Conservation (phyloP, 2,329 filamentous ascomycete species). For the Xylariaceae sp. region DNA sequence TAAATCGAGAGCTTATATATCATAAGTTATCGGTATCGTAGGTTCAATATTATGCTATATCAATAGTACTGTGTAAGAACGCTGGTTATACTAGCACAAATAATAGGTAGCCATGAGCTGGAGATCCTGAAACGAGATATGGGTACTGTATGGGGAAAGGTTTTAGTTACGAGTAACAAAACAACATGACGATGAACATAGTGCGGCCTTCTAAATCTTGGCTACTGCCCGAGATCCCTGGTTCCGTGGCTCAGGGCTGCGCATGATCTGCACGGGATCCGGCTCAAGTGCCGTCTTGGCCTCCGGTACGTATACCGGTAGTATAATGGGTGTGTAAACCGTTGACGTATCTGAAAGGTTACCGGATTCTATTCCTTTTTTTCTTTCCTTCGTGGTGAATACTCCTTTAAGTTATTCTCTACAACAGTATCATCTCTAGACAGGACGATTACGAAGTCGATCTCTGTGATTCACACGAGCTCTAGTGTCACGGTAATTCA, state of each 20-base stretch:
- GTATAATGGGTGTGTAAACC: too few species aligned
- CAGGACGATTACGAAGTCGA: too few species aligned
- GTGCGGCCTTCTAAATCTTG: constrained; percentile 15
- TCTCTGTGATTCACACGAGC: too few species aligned
- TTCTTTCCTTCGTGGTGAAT: background rate
- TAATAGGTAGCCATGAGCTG: constrained; percentile 12
- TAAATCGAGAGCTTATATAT: too few species aligned
- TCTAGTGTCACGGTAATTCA: too few species aligned
- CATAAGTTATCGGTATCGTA: too few species aligned
- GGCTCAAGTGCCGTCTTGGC: constrained; percentile 4
- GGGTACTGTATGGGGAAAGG: too few species aligned
- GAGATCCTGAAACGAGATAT: constrained; percentile 14
- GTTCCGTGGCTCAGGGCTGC: background rate
- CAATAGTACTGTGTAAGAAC: too few species aligned
- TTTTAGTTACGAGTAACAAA: constrained; percentile 3
- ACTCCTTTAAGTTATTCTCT: too few species aligned
- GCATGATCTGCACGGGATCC: constrained; percentile 19
- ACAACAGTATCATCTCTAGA: too few species aligned
- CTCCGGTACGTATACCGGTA: background rate
- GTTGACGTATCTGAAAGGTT: too few species aligned
- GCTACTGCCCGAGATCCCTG: background rate
- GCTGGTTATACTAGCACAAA: background rate
- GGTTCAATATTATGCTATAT: too few species aligned
- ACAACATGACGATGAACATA: constrained; percentile 12
- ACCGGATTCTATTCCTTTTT: background rate